Base-by-base conservation (phyloP, 331 rosid species). In the Erythrophleum ivorense region DNA sequence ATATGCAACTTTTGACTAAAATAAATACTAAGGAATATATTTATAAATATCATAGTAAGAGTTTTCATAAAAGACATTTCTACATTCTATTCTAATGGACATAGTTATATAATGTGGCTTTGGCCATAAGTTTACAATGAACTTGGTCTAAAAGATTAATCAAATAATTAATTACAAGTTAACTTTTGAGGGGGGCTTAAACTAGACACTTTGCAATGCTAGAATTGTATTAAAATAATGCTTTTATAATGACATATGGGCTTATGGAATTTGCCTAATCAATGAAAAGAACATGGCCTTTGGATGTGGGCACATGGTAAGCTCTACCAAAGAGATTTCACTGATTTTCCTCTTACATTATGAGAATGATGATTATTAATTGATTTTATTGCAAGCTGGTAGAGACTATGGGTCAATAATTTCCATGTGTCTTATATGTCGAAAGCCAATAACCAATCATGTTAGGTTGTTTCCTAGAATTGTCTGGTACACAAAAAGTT, bases 231-330 rank as follows among this genome's bases (percentile, higher is more conserved):
- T 57, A 19, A 19, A 24, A 15, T 0, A 24, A 1, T 50, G 46
- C 29, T 41, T 21, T 59, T 59, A 24, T 3, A 7, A 21, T 36
- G 76, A 38, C 63, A 63, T 78, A 81, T 63, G 86, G 86, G 80
- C 18, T 57, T 90, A 93, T 72, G 85, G 91, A 36, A 82, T 90
- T 80, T 90, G 93, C 81, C 78, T 89, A 53, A 86, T 84, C 52
- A 85, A 86, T 58, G 87, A 66, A 14, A 89, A 89, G 55, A 91
- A 90, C 84, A 72, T 85, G 81, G 93, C 91, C 13, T 87, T 91
- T 74, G 87, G 86, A 33, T 91, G 92, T 68, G 91, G 92, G 29
- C 92, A 91, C 82, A 82, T 84, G 97, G 93, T 88, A 78, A 79
- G 85, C 58, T 49, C 38, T 40, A 36, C 1, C 33, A 43, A 4